Conservation (phyloP, 305 asterid genomes). For the Fraxinus angustifolia region DNA sequence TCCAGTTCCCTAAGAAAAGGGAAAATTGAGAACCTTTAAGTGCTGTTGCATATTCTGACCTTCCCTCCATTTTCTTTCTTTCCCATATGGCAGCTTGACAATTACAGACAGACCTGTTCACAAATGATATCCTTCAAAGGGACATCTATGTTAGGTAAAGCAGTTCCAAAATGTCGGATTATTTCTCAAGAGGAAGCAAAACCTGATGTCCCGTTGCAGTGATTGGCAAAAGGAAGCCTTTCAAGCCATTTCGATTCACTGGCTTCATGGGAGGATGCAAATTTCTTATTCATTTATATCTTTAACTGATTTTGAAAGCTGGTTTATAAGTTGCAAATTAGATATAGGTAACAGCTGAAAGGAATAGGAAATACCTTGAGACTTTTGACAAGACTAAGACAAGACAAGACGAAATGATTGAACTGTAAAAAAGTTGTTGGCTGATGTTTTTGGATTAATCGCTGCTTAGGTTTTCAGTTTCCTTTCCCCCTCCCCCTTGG, state of each 20-base stretch:
- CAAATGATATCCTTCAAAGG: slow-evolving; percentile 52
- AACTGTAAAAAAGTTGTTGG: slow-evolving; percentile 1
- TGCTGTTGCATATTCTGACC: background rate
- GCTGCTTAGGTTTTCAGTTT: background rate
- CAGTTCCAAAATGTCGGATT: slow-evolving; percentile 42
- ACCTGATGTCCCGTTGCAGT: slow-evolving; percentile 21
- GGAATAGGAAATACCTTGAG: slow-evolving; percentile 19
- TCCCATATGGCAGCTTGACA: slow-evolving; percentile 34
- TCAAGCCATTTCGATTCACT: background rate
- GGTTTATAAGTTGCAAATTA: slow-evolving; percentile 16
- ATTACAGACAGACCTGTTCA: slow-evolving; percentile 42
- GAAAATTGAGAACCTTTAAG: background rate
- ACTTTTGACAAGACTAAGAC: background rate
- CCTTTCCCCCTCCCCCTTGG: background rate
- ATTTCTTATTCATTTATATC: background rate
- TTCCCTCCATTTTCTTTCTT: background rate
- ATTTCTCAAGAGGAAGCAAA: slow-evolving; percentile 22
- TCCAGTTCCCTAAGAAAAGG: background rate
- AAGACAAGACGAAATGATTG: background rate
- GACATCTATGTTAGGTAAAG: slow-evolving; percentile 48
- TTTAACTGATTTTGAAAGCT: slow-evolving; percentile 12
- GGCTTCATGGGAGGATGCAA: background rate
- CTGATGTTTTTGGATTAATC: slow-evolving; percentile 3
- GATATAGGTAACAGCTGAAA: slow-evolving; percentile 19
- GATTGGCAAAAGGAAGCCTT: background rate